Conservation (phyloP, 2,329 filamentous ascomycete species). For the Cytospora leucostoma region DNA sequence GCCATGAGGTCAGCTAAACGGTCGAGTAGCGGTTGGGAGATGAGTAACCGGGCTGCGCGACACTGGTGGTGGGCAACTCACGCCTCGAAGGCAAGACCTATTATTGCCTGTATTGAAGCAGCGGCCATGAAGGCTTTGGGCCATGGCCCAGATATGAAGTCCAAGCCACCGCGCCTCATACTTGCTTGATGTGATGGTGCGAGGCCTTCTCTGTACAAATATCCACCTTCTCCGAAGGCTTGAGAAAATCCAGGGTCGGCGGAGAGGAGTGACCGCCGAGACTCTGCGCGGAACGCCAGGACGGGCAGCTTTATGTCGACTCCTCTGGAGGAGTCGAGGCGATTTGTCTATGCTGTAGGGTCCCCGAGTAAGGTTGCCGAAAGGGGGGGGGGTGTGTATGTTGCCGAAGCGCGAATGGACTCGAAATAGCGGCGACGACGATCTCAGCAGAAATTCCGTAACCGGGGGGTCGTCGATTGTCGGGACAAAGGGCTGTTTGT, state of each 20-base stretch:
- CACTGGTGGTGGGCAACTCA: conserved; percentile 50
- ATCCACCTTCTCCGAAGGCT: conserved; percentile 34
- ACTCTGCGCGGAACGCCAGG: conserved; percentile 50
- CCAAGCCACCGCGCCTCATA: conserved; percentile 57
- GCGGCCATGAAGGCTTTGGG: conserved; percentile 81
- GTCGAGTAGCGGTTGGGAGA: not conserved
- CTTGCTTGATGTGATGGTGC: conserved; percentile 37
- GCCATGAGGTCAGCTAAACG: conserved; percentile 25
- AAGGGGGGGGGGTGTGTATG: not conserved
- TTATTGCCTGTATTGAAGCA: conserved; percentile 72
- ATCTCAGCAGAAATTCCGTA: conserved; percentile 15
- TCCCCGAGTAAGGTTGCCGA: conserved; percentile 12
- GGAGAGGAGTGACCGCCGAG: conserved; percentile 48
- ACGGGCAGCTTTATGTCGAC: conserved; percentile 40
- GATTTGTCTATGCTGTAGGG: conserved; percentile 4
- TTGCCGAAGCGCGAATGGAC: not conserved
- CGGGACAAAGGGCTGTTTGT: conserved; percentile 7
- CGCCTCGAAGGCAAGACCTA: conserved; percentile 85
- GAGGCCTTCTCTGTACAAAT: conserved; percentile 39
- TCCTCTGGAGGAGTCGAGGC: conserved; percentile 31
- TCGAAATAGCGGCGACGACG: conserved; percentile 12
- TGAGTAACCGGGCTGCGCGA: not conserved
- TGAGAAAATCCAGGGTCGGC: conserved; percentile 38
- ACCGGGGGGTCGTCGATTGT: conserved; percentile 22
- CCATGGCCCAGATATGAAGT: conserved; percentile 82